These are phyloP conservation scores for Endocarpon pusillum DNA, from an alignment of 495 filamentous ascomycete genomes.

Conservation along the genomic window DNA sequence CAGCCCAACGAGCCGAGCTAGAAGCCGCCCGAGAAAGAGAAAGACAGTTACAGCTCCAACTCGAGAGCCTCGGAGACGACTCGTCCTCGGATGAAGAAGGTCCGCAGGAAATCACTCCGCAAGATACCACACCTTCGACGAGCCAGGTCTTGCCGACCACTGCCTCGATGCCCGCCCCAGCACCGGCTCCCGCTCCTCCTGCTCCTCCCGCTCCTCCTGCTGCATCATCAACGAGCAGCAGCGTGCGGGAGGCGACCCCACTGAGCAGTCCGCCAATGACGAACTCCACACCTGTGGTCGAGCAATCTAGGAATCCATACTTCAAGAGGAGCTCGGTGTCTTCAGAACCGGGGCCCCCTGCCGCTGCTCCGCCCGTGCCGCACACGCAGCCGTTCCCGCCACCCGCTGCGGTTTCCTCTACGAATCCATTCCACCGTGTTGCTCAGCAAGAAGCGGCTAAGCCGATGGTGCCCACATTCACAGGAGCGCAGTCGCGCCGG, in stretches of 20 bases:
- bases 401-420: conserved; percentile 39
- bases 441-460: conserved; percentile 36
- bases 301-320: conserved; percentile 52
- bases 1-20: conserved; percentile 77
- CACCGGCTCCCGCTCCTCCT: conserved; percentile 28
- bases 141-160: conserved; percentile 37
- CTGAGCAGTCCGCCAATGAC: conserved; percentile 13
- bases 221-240: conserved; percentile 17
- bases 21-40: conserved; percentile 81
- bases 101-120: conserved; percentile 60
- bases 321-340: conserved; percentile 48
- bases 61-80: conserved; percentile 64
- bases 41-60: conserved; percentile 67
- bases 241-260: conserved; percentile 10
- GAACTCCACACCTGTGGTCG: conserved; percentile 16
- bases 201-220: conserved; percentile 23
- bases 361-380: not conserved
- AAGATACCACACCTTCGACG: conserved; percentile 63
- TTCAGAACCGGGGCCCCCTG: conserved; percentile 10
- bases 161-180: conserved; percentile 25
- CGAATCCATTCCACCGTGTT: conserved; percentile 92
- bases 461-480: conserved; percentile 4
- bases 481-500: conserved; percentile 15
- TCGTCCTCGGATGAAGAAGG: conserved; percentile 82
- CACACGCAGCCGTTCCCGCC: conserved; percentile 12